phyloP scores from a whole-genome alignment of 306 rosid species.

The Vigna mungo region DNA sequence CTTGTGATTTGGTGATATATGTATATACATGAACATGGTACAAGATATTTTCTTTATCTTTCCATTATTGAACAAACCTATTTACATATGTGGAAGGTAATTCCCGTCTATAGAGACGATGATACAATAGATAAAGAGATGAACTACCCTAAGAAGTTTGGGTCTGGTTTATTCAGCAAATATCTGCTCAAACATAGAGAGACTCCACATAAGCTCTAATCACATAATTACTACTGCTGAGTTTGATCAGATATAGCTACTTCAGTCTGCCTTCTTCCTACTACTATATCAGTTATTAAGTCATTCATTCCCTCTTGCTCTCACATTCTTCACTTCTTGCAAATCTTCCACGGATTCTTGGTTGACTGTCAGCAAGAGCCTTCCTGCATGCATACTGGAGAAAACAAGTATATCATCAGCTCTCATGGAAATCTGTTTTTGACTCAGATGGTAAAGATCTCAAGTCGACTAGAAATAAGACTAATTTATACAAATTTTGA shows the following conservation, averaged over 20 bases:
- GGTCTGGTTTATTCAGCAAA: slow-evolving; percentile 49
- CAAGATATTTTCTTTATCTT: slow-evolving; percentile 36
- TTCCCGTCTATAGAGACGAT: slow-evolving; percentile 42
- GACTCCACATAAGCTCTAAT: slow-evolving; percentile 28
- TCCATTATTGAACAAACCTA: slow-evolving; percentile 73
- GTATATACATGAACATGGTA: slow-evolving; percentile 41
- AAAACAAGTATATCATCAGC: slow-evolving; percentile 26
- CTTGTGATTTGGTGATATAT: slow-evolving; percentile 42
- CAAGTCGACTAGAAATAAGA: too few relatives aligned
- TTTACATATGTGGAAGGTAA: slow-evolving; percentile 62
- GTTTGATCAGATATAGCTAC: slow-evolving; percentile 51
- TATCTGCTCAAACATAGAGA: slow-evolving; percentile 39
- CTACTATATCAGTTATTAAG: slow-evolving; percentile 37
- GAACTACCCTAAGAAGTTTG: slow-evolving; percentile 35
- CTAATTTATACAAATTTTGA: background rate
- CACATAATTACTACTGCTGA: slow-evolving; percentile 37
- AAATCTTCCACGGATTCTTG: slow-evolving; percentile 98
- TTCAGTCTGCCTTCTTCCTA: slow-evolving; percentile 46
- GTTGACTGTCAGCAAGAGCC: slow-evolving; percentile 99
- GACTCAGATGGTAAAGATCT: too few relatives aligned
- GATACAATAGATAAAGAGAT: slow-evolving; percentile 56
- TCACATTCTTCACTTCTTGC: slow-evolving; percentile 84
- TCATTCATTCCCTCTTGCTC: slow-evolving; percentile 63
- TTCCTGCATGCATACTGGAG: slow-evolving; percentile 96
- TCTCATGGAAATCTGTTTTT: slow-evolving; percentile 7